Evolutionary conservation across 495 filamentous ascomycete genomes (phyloP), one percentile per base, ranked within the genome.

Genomic region (Thozetella sp.): DNA sequence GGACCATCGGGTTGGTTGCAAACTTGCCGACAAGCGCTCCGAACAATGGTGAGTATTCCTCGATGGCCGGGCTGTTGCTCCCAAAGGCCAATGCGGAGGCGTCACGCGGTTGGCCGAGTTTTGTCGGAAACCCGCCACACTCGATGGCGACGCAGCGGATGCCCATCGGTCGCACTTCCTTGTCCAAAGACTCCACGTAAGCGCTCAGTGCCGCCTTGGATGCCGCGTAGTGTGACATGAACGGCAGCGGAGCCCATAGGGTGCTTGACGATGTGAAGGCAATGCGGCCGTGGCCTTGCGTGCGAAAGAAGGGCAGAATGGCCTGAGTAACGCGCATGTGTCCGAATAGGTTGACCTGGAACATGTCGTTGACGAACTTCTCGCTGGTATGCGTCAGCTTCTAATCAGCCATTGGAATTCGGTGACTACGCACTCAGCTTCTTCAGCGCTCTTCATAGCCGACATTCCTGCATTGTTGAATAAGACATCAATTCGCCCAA

Each of bases 161-260:
- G 2, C 62, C 63, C 4, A 71, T 30, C 13, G 61, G 61, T 1
- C 27, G n/a, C 6, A 67, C 12, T 22, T 71, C 68, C 24, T 63
- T 64, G 51, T 58, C 52, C 26, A 71, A 56, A 1, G 54, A 15
- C 62, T 71, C 68, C 17, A 72, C 58, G 63, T 79, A 84, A 2
- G 67, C 62, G 45, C 76, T 76, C 37, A 84, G 62, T 1, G 78
- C 81, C 0, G 79, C 74, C 58, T 83, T 83, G 9, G 67, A 70
- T 2, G 74, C 64, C n/a, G 69, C 72, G 54, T 83, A 84, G 50
- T 76, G 58, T 0, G 73, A 67, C 59, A 67, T 61, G n/a, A 63
- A 62, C 0, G 64, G 63, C 1, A 72, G 74, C 0, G 82, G 78
- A 11, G 79, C 72, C 10, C 80, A 78, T 3, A 69, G 69, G 1